These are phyloP conservation scores for Asterophora lycoperdoides DNA, from an alignment of 768 basidiomycete species.

Conservation along the genomic window DNA sequence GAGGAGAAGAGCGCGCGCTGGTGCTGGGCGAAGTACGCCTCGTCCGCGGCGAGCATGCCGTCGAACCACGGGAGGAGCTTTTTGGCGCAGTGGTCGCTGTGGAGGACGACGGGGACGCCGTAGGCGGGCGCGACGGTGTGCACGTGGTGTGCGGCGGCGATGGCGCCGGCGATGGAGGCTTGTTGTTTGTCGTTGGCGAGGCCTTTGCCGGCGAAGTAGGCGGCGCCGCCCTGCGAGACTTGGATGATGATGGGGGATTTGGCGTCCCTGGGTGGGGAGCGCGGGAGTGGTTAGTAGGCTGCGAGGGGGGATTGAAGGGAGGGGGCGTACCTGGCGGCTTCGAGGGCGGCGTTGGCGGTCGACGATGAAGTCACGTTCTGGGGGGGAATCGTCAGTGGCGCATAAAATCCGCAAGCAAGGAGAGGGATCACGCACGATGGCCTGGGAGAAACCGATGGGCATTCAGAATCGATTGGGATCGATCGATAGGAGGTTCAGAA, in stretches of 20 bases:
- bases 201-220: constrained; percentile 96
- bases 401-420: constrained; percentile 8
- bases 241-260: constrained; percentile 98
- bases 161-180: constrained; percentile 89
- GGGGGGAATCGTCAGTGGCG: constrained; percentile 6
- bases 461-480: constrained; percentile 1
- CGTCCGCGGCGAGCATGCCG: constrained; percentile 96
- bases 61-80: constrained; percentile 99
- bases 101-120: constrained; percentile 94
- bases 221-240: constrained; percentile 94
- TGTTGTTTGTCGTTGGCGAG: constrained; percentile 93
- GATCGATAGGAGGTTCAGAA: constrained; percentile 1
- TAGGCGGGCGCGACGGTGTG: constrained; percentile 84
- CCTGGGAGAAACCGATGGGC: constrained; percentile 36
- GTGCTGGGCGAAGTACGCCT: constrained; percentile 88
- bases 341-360: constrained; percentile 88
- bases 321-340: constrained; percentile 76
- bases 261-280: constrained; percentile 71
- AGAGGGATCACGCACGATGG: constrained; percentile 59
- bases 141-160: constrained; percentile 90
- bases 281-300: constrained; percentile 16
- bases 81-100: constrained; percentile 97
- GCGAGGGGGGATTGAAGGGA: constrained; percentile 2
- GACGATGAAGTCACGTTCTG: constrained; percentile 98
- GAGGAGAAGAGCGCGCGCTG: constrained; percentile 88